Percentiles rank a stretch among this genome's conserved stretches.
These are phyloP conservation scores for Hericium rajendrae DNA, from an alignment of 768 basidiomycete genomes.

Conservation along the genomic window DNA sequence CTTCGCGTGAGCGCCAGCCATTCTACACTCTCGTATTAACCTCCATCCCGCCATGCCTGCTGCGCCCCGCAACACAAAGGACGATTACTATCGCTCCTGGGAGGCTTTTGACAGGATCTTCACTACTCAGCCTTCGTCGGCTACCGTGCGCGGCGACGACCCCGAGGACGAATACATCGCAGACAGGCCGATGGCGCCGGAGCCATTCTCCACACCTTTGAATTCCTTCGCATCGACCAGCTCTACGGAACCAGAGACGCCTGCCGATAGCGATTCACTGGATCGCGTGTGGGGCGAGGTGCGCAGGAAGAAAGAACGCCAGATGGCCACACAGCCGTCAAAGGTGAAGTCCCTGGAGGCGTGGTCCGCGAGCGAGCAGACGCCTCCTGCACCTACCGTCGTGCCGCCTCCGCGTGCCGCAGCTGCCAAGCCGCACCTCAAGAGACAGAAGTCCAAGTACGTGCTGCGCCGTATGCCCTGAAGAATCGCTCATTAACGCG, in stretches of 20 bases:
- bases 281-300: slow-evolving; percentile 60
- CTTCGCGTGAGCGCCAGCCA: slow-evolving; percentile 11
- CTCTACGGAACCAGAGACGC: slow-evolving; percentile 13
- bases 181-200: slow-evolving; percentile 15
- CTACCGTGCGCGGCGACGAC: slow-evolving; percentile 6
- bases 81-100: slow-evolving; percentile 15
- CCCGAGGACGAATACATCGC: slow-evolving; percentile 3
- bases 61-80: slow-evolving; percentile 5
- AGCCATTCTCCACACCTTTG: slow-evolving; percentile 13
- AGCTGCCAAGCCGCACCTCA: slow-evolving; percentile 28
- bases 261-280: slow-evolving; percentile 26
- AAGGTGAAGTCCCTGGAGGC: slow-evolving; percentile 62
- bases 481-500: background rate
- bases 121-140: slow-evolving; percentile 11
- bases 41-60: slow-evolving; percentile 11
- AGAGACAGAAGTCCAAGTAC: slow-evolving; percentile 59
- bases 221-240: slow-evolving; percentile 11
- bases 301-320: slow-evolving; percentile 52
- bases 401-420: background rate
- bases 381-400: slow-evolving; percentile 1
- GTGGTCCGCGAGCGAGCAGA: slow-evolving; percentile 4
- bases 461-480: slow-evolving; percentile 12
- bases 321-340: slow-evolving; percentile 57
- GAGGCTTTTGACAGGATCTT: slow-evolving; percentile 15
- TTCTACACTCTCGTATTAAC: slow-evolving; percentile 9